Evolutionary conservation across 2,329 filamentous ascomycete genomes (phyloP).

Genomic region (Esteya vermicola): DNA sequence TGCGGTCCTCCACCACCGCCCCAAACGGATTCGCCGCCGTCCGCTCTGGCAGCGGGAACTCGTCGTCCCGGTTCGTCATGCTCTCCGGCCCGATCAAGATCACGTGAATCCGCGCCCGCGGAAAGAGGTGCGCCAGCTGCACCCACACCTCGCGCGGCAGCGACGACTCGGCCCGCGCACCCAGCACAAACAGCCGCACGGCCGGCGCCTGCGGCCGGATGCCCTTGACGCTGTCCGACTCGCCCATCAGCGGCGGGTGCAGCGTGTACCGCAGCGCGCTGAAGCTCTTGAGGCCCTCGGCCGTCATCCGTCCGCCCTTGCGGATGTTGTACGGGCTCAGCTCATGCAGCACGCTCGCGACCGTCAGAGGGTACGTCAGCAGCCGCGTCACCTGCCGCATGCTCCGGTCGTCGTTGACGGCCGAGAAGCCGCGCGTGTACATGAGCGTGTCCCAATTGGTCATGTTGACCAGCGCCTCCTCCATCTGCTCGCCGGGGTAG

Average conservation of each 20-base stretch:
- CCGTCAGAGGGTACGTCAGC: slow-evolving; percentile 83
- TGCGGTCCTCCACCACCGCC: slow-evolving; percentile 80
- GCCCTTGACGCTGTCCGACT: slow-evolving; percentile 59
- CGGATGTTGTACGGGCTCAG: slow-evolving; percentile 82
- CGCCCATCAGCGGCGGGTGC: slow-evolving; percentile 71
- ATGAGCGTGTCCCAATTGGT: slow-evolving; percentile 97
- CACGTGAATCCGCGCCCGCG: slow-evolving; percentile 76
- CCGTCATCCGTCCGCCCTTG: slow-evolving; percentile 59
- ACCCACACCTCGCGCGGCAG: slow-evolving; percentile 88
- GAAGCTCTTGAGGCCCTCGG: slow-evolving; percentile 85
- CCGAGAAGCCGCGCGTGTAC: slow-evolving; percentile 82
- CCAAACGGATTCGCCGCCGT: slow-evolving; percentile 83
- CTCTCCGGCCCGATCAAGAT: slow-evolving; percentile 93
- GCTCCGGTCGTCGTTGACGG: slow-evolving; percentile 77
- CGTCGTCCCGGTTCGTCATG: slow-evolving; percentile 85
- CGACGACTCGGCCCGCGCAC: slow-evolving; percentile 93
- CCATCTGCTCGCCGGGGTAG: slow-evolving; percentile 78
- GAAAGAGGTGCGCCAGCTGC: slow-evolving; percentile 88
- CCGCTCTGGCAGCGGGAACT: slow-evolving; percentile 79
- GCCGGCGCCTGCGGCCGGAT: slow-evolving; percentile 75
- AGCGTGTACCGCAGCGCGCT: slow-evolving; percentile 87
- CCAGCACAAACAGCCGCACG: slow-evolving; percentile 82
- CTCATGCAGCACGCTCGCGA: slow-evolving; percentile 86
- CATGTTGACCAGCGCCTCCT: slow-evolving; percentile 91
- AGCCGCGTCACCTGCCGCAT: slow-evolving; percentile 89